A percentile compares a stretch with the other conserved stretches of the same genome.
These are phyloP conservation scores for Nemania diffusa DNA, from an alignment of 2,329 filamentous ascomycete genomes.

Conservation along the genomic window DNA sequence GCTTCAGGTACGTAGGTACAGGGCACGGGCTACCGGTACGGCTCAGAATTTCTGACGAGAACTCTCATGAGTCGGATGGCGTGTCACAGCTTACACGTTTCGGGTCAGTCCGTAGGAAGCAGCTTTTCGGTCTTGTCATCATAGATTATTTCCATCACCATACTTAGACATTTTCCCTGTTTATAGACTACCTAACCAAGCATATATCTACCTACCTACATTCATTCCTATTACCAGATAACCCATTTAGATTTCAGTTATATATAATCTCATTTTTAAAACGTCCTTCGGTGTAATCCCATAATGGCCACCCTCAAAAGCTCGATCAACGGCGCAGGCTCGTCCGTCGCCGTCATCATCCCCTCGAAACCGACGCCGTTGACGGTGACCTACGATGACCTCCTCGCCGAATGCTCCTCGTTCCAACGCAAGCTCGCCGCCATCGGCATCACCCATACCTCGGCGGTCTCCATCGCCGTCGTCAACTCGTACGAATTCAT, in stretches of 20 bases:
- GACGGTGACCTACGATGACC: slow-evolving; percentile 74
- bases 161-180: background rate
- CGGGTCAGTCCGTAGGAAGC: background rate
- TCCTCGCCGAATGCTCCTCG: slow-evolving; percentile 70
- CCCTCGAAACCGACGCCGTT: slow-evolving; percentile 71
- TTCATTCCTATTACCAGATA: background rate
- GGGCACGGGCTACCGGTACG: background rate
- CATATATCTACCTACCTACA: background rate
- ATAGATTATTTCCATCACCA: background rate
- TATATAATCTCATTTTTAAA: background rate
- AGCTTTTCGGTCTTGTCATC: background rate
- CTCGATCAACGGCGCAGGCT: slow-evolving; percentile 59
- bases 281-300: background rate
- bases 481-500: slow-evolving; percentile 91
- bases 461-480: slow-evolving; percentile 83
- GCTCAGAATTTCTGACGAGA: background rate
- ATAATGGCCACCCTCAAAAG: slow-evolving; percentile 59
- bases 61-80: background rate
- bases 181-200: background rate
- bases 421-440: slow-evolving; percentile 83
- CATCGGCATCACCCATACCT: slow-evolving; percentile 74
- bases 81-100: slow-evolving; percentile 1
- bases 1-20: slow-evolving; percentile 9
- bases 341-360: slow-evolving; percentile 74
- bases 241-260: slow-evolving; percentile 6